Percentiles rank a stretch among this genome's conserved stretches.
phyloP scores from a whole-genome alignment of 345 rosid genomes.

The Mercurialis annua region DNA sequence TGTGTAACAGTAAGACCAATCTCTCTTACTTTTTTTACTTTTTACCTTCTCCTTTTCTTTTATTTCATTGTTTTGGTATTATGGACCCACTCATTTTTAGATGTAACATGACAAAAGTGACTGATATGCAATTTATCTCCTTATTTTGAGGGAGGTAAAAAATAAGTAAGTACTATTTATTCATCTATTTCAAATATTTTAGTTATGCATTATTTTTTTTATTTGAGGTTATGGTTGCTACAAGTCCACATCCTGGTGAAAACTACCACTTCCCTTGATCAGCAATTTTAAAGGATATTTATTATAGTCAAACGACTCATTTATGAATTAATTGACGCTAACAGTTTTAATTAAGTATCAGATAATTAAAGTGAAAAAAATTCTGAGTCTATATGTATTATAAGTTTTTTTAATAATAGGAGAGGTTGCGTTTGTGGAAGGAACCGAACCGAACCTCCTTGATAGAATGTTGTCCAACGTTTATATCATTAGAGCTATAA shows the following conservation, averaged over 20 bases:
- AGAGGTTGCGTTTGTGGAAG: too few species aligned
- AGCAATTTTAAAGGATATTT: too few species aligned
- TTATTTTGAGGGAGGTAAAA: neutral
- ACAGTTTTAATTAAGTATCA: too few species aligned
- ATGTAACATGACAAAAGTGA: neutral
- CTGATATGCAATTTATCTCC: neutral
- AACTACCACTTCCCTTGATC: neutral
- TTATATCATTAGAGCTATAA: too few species aligned
- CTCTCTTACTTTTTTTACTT: neutral
- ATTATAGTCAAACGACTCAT: too few species aligned
- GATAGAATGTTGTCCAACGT: too few species aligned
- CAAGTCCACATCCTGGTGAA: slow-evolving; percentile 10
- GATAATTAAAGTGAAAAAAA: too few species aligned
- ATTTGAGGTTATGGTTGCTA: neutral
- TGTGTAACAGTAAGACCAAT: neutral
- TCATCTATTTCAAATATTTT: neutral
- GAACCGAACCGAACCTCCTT: too few species aligned
- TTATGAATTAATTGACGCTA: too few species aligned
- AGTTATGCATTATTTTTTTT: neutral
- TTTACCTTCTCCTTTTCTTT: neutral
- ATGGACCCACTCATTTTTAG: slow-evolving; percentile 12
- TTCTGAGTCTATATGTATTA: too few species aligned
- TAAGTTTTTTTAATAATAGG: too few species aligned
- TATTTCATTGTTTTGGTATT: neutral
- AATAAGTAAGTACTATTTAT: neutral